Conservation (phyloP, 768 basidiomycete species). For the Calvatia gigantea region DNA sequence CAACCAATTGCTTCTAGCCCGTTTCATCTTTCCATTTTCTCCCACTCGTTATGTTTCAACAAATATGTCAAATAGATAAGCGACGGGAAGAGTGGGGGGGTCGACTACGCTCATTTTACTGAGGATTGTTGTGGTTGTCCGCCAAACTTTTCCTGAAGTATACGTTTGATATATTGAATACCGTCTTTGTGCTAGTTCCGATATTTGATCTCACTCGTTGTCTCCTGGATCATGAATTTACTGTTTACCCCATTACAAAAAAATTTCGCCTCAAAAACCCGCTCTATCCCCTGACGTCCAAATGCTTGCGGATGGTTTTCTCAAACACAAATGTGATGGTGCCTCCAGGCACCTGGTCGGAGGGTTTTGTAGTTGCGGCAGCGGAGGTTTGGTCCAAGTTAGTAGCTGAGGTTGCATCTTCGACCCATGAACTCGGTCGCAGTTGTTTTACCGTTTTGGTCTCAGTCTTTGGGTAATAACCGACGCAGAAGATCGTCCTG, state of each 20-base stretch:
- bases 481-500: slow-evolving; percentile 64
- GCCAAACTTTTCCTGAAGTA: slow-evolving; percentile 12
- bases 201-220: too few species aligned
- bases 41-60: background rate
- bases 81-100: background rate
- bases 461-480: slow-evolving; percentile 23
- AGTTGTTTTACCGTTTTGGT: slow-evolving; percentile 1
- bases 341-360: slow-evolving; percentile 54
- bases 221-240: too few species aligned
- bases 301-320: slow-evolving; percentile 26
- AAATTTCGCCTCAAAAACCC: background rate
- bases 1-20: too few species aligned
- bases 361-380: slow-evolving; percentile 28
- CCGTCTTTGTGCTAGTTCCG: too few species aligned
- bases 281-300: background rate
- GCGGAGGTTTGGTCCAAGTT: slow-evolving; percentile 44
- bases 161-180: too few species aligned
- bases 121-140: background rate
- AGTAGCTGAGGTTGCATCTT: slow-evolving; percentile 22
- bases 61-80: background rate
- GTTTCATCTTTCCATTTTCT: background rate
- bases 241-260: background rate
- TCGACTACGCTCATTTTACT: background rate
- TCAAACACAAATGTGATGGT: slow-evolving; percentile 78
- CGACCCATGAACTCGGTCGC: background rate